phyloP scores from a whole-genome alignment of 2,329 filamentous ascomycete species.

The Aspergillus vadensis region DNA sequence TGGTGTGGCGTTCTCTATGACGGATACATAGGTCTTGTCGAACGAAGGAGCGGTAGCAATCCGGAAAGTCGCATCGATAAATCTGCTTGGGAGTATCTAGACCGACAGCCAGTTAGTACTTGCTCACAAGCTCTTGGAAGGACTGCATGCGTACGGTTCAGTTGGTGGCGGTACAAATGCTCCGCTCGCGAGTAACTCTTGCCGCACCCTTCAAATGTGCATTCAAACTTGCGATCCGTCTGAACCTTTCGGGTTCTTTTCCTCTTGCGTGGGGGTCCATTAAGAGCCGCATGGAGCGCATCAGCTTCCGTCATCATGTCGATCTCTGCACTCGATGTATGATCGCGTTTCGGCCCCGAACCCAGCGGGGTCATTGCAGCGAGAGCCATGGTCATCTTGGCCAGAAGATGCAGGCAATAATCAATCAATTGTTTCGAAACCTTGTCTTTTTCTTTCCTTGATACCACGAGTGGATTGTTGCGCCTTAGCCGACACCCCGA shows the following conservation, averaged over 20 bases:
- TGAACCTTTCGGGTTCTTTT: conserved; percentile 48
- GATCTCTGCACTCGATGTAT: conserved; percentile 10
- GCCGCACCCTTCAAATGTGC: conserved; percentile 81
- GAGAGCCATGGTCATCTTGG: conserved; percentile 26
- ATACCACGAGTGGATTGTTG: background rate
- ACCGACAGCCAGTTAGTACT: conserved; percentile 12
- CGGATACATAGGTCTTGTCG: conserved; percentile 88
- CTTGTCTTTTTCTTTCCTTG: background rate
- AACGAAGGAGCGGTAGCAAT: conserved; percentile 88
- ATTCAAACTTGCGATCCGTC: conserved; percentile 66
- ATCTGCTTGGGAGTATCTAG: conserved; percentile 90
- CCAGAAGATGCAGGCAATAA: background rate
- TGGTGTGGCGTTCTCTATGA: conserved; percentile 78
- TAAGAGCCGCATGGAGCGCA: conserved; percentile 13
- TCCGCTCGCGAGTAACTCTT: conserved; percentile 97
- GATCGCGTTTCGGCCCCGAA: conserved; percentile 13
- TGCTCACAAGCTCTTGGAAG: conserved; percentile 6
- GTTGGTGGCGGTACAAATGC: conserved; percentile 92
- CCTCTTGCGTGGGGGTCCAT: conserved; percentile 20
- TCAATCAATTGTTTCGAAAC: background rate
- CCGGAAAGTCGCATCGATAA: conserved; percentile 88
- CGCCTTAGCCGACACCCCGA: conserved; percentile 18
- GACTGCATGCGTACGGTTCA: conserved; percentile 70
- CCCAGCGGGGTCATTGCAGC: conserved; percentile 24
- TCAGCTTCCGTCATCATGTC: conserved; percentile 19